Evolutionary conservation across 345 rosid species (phyloP), one percentile per base, ranked within the genome.

Genomic region (Dipteronia dyeriana): DNA sequence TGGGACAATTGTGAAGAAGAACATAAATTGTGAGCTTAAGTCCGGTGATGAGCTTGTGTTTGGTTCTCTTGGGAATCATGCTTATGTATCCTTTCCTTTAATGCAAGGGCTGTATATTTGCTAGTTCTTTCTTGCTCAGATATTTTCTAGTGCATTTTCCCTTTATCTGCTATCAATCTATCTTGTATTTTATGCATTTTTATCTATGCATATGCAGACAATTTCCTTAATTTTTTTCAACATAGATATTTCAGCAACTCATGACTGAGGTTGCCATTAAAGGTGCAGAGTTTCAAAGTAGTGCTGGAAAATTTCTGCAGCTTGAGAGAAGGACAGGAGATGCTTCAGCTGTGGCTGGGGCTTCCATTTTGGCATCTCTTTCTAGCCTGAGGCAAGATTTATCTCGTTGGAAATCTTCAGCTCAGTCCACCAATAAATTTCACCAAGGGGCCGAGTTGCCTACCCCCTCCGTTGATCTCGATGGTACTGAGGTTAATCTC

Each of bases 31-130:
- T 23, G 71, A 45, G 68, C 92, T 93, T 68, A 85, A 80, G 74
- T 90, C 98, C 0, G 97, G 98, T 49, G 98, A 95, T 74, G 98
- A 95, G 79, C 79, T 95, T 62, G 83, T 86, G 65, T 91, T 95
- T 71, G 94, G 98, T 78, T 39, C 73, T 13, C 70, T 62, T 41
- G 89, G 90, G 74, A 87, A 81, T 83, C 89, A 90, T 85, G 91
- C 95, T 75, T 95, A 89, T 76, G 98, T 95, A 95, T 95, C 97
- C 97, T 89, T 77, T 66, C 29, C 34, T 75, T 68, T 47, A 39
- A 57, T 64, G 23, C 60, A 59, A 74, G 22, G 69, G 82, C 73
- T 66, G 5, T 54, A 65, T 7, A 4, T 47, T n/a, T 25, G 47
- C 9, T 29, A 12, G 25, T 49, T 66, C 9, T 68, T 16, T 83